Percentiles rank a stretch among this genome's conserved stretches.
phyloP scores from a whole-genome alignment of 2,329 filamentous ascomycete species.

The Xylaria sp. region DNA sequence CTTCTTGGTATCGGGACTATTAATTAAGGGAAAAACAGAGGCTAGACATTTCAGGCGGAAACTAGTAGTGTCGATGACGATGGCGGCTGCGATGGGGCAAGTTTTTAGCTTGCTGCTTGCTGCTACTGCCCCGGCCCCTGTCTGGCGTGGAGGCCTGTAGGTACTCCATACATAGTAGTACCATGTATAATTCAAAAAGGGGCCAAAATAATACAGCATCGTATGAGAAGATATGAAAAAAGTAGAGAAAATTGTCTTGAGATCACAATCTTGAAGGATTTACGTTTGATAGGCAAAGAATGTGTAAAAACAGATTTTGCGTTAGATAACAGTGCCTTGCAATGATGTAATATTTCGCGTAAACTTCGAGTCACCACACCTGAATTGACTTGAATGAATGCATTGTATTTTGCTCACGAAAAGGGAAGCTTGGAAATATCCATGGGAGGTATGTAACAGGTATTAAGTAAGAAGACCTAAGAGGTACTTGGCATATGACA shows the following conservation, averaged over 20 bases:
- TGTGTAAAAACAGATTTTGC: not conserved
- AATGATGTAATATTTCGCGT: not conserved
- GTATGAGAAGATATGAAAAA: not conserved
- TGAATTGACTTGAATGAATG: not conserved
- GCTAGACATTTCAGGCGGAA: constrained; percentile 12
- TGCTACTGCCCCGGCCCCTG: not conserved
- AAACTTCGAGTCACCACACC: not conserved
- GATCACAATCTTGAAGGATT: not conserved
- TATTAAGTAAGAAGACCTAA: too few relatives aligned
- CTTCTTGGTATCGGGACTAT: too few relatives aligned
- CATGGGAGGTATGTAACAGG: not conserved
- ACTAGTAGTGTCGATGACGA: constrained; percentile 38
- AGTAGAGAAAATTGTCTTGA: too few relatives aligned
- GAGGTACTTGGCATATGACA: not conserved
- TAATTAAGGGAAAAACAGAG: not conserved
- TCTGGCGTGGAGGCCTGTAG: not conserved
- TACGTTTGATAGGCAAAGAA: not conserved
- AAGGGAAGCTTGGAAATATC: not conserved
- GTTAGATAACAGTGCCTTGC: not conserved
- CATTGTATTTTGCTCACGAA: not conserved
- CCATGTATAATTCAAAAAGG: not conserved
- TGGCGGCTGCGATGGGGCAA: constrained; percentile 32
- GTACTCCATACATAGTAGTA: not conserved
- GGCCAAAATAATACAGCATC: not conserved
- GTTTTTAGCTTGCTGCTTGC: constrained; percentile 11